Conservation (phyloP, 2,329 filamentous ascomycete genomes). For the Aspergillus aculeatinus region DNA sequence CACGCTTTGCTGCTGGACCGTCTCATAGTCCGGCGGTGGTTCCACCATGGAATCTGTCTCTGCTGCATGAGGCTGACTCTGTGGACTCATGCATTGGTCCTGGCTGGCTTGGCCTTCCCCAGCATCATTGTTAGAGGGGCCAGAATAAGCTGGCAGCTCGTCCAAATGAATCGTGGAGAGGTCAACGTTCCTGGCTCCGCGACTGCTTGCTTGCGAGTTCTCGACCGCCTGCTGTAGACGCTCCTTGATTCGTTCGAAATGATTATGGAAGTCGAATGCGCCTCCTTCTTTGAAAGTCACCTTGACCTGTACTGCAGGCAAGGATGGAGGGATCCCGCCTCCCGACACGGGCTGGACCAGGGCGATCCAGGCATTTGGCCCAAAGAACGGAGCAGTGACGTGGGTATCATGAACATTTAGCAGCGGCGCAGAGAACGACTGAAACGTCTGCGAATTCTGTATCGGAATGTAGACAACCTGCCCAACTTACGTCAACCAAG, state of each 20-base stretch:
- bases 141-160: slow-evolving; percentile 83
- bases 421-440: slow-evolving; percentile 87
- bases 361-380: slow-evolving; percentile 85
- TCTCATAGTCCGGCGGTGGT: slow-evolving; percentile 87
- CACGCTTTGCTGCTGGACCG: slow-evolving; percentile 79
- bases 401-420: slow-evolving; percentile 84
- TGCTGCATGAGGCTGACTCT: slow-evolving; percentile 24
- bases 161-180: slow-evolving; percentile 72
- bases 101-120: slow-evolving; percentile 3
- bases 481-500: slow-evolving; percentile 10
- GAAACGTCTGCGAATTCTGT: slow-evolving; percentile 64
- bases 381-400: slow-evolving; percentile 86
- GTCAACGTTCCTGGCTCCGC: slow-evolving; percentile 51
- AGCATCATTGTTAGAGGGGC: slow-evolving; percentile 44
- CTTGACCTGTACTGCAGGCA: slow-evolving; percentile 74
- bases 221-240: slow-evolving; percentile 78
- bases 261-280: slow-evolving; percentile 84
- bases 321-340: slow-evolving; percentile 74
- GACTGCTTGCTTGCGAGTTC: slow-evolving; percentile 37
- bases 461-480: slow-evolving; percentile 86
- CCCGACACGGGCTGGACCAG: slow-evolving; percentile 76
- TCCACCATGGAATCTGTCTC: slow-evolving; percentile 55
- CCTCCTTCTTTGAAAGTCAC: slow-evolving; percentile 92
- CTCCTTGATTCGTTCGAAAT: slow-evolving; percentile 82
- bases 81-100: slow-evolving; percentile 13